A percentile compares a stretch with the other conserved stretches of the same genome.
phyloP scores from a whole-genome alignment of 192 early-diverging fungal genomes.

The Entomortierella beljakovae region DNA sequence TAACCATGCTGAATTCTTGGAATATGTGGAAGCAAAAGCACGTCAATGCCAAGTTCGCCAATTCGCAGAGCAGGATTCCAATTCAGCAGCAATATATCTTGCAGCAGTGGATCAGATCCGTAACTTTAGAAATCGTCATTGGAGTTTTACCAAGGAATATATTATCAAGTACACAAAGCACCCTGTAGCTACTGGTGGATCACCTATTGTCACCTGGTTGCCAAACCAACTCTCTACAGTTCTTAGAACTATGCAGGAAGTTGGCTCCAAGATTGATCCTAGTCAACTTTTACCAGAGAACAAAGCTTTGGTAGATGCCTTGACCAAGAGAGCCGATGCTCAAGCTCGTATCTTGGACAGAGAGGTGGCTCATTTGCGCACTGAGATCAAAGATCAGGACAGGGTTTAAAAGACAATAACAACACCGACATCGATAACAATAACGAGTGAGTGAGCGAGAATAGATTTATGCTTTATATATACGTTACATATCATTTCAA shows the following conservation, averaged over 20 bases:
- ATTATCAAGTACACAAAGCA: constrained; percentile 81
- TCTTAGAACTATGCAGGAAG: constrained; percentile 71
- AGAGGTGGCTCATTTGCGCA: constrained; percentile 68
- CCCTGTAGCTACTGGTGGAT: constrained; percentile 82
- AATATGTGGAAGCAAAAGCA: constrained; percentile 71
- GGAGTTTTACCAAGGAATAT: constrained; percentile 90
- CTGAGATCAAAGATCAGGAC: constrained; percentile 53
- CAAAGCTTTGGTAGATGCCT: constrained; percentile 68
- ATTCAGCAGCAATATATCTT: constrained; percentile 75
- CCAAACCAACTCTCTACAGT: constrained; percentile 77
- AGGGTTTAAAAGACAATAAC: constrained; percentile 28
- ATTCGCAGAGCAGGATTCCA: constrained; percentile 71
- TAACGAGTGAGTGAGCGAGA: too few relatives aligned
- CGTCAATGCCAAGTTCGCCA: constrained; percentile 61
- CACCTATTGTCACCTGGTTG: constrained; percentile 76
- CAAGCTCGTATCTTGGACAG: constrained; percentile 73
- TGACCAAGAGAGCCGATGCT: constrained; percentile 66
- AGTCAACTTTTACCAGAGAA: constrained; percentile 68
- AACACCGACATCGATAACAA: background rate
- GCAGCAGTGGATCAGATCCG: constrained; percentile 85
- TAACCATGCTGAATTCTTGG: constrained; percentile 83
- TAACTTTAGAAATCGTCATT: constrained; percentile 88
- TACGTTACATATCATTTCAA: too few relatives aligned
- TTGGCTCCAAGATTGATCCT: constrained; percentile 64
- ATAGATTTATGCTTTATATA: too few relatives aligned